These are phyloP conservation scores for Lupinus albus DNA, from an alignment of 306 rosid species.

Conservation along the genomic window DNA sequence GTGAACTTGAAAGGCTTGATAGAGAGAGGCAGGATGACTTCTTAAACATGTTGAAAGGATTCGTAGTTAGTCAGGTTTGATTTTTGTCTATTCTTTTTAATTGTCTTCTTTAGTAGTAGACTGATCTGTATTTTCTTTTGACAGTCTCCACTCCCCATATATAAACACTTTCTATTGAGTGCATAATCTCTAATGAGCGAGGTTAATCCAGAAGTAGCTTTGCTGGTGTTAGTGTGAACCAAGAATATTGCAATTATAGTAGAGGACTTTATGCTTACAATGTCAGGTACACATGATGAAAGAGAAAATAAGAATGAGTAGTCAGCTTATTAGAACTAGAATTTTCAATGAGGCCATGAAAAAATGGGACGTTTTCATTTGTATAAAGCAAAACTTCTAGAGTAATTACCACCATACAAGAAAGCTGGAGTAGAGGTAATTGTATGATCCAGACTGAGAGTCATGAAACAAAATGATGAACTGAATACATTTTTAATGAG, in stretches of 20 bases:
- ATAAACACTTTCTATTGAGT: not conserved
- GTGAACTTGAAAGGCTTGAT: conserved; percentile 89
- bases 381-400: not conserved
- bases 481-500: not conserved
- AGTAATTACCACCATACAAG: no score
- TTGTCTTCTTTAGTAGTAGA: not conserved
- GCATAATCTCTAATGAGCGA: conserved; percentile 54
- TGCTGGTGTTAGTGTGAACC: no score
- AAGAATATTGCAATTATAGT: not conserved
- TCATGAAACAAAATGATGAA: not conserved
- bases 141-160: conserved; percentile 8
- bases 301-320: not conserved
- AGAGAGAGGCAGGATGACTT: conserved; percentile 78
- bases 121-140: conserved; percentile 7
- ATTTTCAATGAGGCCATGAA: conserved; percentile 2
- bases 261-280: not conserved
- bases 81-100: conserved; percentile 9
- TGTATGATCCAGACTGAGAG: not conserved
- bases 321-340: not conserved
- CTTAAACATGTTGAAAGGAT: conserved; percentile 86
- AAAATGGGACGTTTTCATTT: not conserved
- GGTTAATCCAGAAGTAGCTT: conserved; percentile 35
- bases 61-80: conserved; percentile 84
- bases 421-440: not conserved
- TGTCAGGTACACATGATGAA: not conserved